Evolutionary conservation across 2,329 filamentous ascomycete species (phyloP).

Genomic region (Colletotrichum gigasporum): DNA sequence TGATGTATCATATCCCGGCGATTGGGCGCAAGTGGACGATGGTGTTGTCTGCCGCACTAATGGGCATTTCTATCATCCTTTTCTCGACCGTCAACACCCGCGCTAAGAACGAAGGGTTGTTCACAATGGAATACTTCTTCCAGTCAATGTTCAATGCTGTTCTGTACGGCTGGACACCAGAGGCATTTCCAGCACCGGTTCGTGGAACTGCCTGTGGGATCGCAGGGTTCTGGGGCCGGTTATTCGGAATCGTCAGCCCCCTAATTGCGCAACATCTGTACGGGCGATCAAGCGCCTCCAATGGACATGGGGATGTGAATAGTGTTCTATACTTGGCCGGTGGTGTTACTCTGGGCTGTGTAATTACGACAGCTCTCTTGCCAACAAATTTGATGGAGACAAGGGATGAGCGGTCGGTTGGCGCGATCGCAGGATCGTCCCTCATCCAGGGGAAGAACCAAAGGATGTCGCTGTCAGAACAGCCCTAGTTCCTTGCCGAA

Average conservation of each 20-base stretch:
- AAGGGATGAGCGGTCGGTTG: slow-evolving; percentile 38
- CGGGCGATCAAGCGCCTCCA: slow-evolving; percentile 36
- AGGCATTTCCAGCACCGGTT: slow-evolving; percentile 52
- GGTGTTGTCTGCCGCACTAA: slow-evolving; percentile 37
- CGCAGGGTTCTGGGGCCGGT: slow-evolving; percentile 66
- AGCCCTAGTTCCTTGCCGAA: not conserved
- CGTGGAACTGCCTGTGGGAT: slow-evolving; percentile 63
- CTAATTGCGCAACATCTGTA: slow-evolving; percentile 60
- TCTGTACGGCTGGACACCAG: slow-evolving; percentile 32
- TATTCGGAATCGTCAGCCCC: slow-evolving; percentile 67
- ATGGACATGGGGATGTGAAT: slow-evolving; percentile 51
- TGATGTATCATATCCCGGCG: slow-evolving; percentile 54
- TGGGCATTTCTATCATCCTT: slow-evolving; percentile 38
- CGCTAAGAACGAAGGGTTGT: slow-evolving; percentile 38
- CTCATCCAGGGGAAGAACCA: not conserved
- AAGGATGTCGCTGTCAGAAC: not conserved
- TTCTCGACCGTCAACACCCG: slow-evolving; percentile 38
- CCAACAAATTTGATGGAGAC: slow-evolving; percentile 50
- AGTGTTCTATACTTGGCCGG: slow-evolving; percentile 65
- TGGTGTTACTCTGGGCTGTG: slow-evolving; percentile 61
- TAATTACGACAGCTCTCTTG: slow-evolving; percentile 58
- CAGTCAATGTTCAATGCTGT: slow-evolving; percentile 36
- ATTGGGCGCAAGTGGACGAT: slow-evolving; percentile 40
- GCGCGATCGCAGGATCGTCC: not conserved
- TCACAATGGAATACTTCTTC: slow-evolving; percentile 42